Percentiles rank a stretch among this genome's conserved stretches.
phyloP scores from a whole-genome alignment of 2,329 filamentous ascomycete species.

The Pestalotiopsis sp. region DNA sequence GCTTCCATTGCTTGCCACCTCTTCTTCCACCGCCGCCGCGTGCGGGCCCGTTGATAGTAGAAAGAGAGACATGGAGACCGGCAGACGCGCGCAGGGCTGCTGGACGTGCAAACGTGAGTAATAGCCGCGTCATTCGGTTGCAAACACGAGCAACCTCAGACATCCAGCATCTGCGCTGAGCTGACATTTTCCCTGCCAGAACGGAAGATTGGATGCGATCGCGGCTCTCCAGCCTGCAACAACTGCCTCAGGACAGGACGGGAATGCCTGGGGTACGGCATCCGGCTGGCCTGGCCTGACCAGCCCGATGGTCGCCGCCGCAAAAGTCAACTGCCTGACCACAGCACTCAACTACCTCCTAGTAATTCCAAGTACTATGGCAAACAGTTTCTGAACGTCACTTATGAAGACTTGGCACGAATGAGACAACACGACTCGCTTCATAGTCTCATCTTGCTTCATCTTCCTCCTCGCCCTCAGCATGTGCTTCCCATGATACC shows the following conservation, averaged over 20 bases:
- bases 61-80: constrained; percentile 27
- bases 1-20: neutral
- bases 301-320: constrained; percentile 45
- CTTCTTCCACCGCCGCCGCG: neutral
- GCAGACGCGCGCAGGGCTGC: constrained; percentile 38
- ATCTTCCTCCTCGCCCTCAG: constrained; percentile 27
- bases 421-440: constrained; percentile 31
- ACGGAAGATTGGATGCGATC: constrained; percentile 51
- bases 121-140: neutral
- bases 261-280: constrained; percentile 45
- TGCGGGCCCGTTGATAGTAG: neutral
- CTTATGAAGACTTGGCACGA: constrained; percentile 37
- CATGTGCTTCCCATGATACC: constrained; percentile 30
- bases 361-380: constrained; percentile 32
- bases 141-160: constrained; percentile 5
- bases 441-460: constrained; percentile 25
- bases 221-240: constrained; percentile 41
- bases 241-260: constrained; percentile 46
- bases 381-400: constrained; percentile 41
- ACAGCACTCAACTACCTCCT: constrained; percentile 30
- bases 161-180: neutral
- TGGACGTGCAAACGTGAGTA: constrained; percentile 47
- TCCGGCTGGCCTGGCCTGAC: constrained; percentile 51
- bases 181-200: constrained; percentile 29
- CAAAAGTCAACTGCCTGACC: constrained; percentile 30